A percentile compares a stretch with the other conserved stretches of the same genome.
These are phyloP conservation scores for Candida methanosorbosa DNA, from an alignment of 805 yeast genomes.

Conservation along the genomic window DNA sequence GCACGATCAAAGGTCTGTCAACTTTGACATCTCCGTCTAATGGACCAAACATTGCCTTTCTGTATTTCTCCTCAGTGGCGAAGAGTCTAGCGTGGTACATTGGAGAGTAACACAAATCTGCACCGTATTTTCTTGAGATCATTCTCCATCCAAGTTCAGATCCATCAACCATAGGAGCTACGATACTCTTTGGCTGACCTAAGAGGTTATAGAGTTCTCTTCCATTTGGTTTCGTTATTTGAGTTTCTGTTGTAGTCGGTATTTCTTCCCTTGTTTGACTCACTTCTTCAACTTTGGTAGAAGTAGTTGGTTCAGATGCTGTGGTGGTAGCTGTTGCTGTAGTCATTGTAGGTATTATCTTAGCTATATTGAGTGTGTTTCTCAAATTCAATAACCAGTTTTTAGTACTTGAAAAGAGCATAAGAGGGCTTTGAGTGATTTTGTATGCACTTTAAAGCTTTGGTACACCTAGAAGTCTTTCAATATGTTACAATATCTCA, in stretches of 20 bases:
- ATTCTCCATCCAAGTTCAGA: constrained; percentile 94
- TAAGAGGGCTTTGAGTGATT: no score
- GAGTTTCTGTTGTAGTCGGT: not conserved
- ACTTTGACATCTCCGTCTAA: constrained; percentile 60
- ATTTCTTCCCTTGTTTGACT: no score
- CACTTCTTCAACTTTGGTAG: no score
- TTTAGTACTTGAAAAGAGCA: no score
- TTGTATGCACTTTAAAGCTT: no score
- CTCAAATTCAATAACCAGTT: no score
- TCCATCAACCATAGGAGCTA: constrained; percentile 99
- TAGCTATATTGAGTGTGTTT: no score
- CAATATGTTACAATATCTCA: no score
- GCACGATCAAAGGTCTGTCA: constrained; percentile 88
- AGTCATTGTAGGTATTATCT: no score
- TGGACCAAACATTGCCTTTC: constrained; percentile 63
- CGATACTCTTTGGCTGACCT: constrained; percentile 73
- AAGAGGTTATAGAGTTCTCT: constrained; percentile 60
- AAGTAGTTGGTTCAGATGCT: no score
- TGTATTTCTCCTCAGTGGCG: constrained; percentile 75
- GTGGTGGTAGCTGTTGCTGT: no score
- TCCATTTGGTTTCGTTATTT: constrained; percentile 46
- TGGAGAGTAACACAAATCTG: constrained; percentile 90
- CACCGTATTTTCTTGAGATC: constrained; percentile 80
- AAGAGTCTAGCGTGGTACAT: constrained; percentile 92
- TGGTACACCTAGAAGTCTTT: no score